Conservation (phyloP, 306 rosid genomes). For the Herpetospermum pedunculosum region DNA sequence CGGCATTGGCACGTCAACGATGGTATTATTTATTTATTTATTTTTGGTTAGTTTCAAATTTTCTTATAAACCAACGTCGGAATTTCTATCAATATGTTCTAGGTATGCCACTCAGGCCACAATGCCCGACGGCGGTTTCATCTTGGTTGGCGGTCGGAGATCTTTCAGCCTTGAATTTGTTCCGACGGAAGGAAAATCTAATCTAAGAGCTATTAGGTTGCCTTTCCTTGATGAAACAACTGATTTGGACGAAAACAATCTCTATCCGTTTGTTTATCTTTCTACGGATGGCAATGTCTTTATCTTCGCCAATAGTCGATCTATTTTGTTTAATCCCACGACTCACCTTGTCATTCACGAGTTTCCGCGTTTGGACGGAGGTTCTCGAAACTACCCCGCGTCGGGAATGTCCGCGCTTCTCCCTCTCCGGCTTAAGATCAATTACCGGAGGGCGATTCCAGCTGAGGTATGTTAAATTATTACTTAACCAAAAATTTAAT, state of each 20-base stretch:
- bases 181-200: conserved; percentile 30
- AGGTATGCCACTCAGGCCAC: conserved; percentile 67
- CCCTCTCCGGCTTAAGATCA: too few relatives aligned
- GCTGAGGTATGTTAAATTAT: conserved; percentile 19
- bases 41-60: neutral
- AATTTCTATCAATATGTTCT: neutral
- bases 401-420: conserved; percentile 69
- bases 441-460: neutral
- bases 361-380: conserved; percentile 39
- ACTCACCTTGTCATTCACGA: conserved; percentile 32
- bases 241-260: conserved; percentile 80
- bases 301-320: conserved; percentile 68
- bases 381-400: conserved; percentile 81
- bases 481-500: neutral
- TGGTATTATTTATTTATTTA: too few relatives aligned
- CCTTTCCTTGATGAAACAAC: conserved; percentile 58
- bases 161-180: conserved; percentile 54
- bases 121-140: conserved; percentile 36
- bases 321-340: conserved; percentile 41
- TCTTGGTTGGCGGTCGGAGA: conserved; percentile 64
- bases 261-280: conserved; percentile 68
- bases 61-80: neutral
- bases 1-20: conserved; percentile 32
- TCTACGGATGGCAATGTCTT: conserved; percentile 62
- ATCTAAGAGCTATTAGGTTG: conserved; percentile 1